Base-by-base conservation (phyloP, 306 rosid species). In the Pterocarpus santalinus region DNA sequence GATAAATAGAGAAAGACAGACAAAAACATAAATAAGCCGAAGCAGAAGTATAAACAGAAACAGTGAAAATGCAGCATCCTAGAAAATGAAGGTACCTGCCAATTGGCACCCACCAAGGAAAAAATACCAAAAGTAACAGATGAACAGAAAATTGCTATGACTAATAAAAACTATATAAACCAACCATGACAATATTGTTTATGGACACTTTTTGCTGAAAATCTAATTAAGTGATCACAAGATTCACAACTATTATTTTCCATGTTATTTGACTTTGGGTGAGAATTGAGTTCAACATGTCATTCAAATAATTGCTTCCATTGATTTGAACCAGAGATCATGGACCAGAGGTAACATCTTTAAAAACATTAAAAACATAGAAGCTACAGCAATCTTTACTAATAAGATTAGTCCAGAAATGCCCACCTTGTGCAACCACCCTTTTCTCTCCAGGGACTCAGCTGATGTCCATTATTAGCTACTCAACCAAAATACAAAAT, bases 31-130 rank as follows among this genome's bases (percentile, higher is more conserved):
- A 13, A 14, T 15, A 49, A n/a, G 64, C n/a, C 32, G 16, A 76
- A 64, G 16, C 10, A 15, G 4, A 55, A 67, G 36, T 9, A 44
- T n/a, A 15, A 39, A 46, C 72, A 16, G 33, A 60, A 51, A 49
- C 8, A 28, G 73, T 36, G 74, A 55, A 66, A 66, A 53, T 13
- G 41, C 10, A 38, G 44, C 44, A 14, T 66, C 69, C 74, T 28
- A 36, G 46, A 66, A 36, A 66, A 34, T 33, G 17, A 34, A 63
- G 4, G 41, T 63, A 22, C 33, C 22, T 11, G 41, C 41, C 16
- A 7, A 8, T 33, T 63, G 68, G 3, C 68, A 63, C 13, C 9
- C 41, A 63, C 34, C 65, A 5, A 14, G 53, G 3, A 30, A 60
- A 8, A 28, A 4, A 30, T 58, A 12, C 6, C 43, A 33, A 22